phyloP scores from a whole-genome alignment of 1,284 basidiomycete species.

The Leucoagaricus sp. region DNA sequence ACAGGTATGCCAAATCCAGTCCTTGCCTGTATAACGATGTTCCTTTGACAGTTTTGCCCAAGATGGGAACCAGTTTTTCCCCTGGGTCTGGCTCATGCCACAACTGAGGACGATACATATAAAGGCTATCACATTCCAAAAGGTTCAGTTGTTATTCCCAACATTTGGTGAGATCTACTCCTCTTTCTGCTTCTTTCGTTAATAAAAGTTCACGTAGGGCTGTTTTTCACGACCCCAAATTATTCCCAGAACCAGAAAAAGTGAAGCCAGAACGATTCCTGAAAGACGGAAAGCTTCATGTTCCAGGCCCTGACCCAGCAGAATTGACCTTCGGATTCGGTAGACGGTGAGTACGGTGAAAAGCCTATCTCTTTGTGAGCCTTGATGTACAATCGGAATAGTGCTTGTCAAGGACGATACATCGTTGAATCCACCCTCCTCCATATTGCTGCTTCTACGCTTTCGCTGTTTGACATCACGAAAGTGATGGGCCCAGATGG shows the following conservation, averaged over 20 bases:
- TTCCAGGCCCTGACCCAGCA: background rate
- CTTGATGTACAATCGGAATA: background rate
- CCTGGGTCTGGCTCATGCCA: conserved; percentile 29
- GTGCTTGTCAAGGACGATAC: conserved; percentile 3
- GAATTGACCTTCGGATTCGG: conserved; percentile 12
- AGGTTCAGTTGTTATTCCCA: conserved; percentile 32
- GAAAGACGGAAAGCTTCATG: conserved; percentile 4
- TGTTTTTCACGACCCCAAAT: background rate
- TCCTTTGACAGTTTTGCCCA: no score
- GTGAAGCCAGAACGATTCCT: conserved; percentile 13
- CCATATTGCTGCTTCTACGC: background rate
- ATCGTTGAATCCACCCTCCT: background rate
- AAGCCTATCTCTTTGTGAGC: background rate
- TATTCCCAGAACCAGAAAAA: conserved; percentile 10
- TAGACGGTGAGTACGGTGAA: conserved; percentile 5
- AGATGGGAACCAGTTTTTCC: conserved; percentile 25
- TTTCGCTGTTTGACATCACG: conserved; percentile 1
- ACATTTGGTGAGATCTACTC: conserved; percentile 30
- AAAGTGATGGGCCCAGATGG: background rate
- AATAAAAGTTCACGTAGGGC: background rate
- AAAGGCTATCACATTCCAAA: conserved; percentile 34
- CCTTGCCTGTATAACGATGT: no score
- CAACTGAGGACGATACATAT: conserved; percentile 32
- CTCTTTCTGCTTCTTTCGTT: background rate
- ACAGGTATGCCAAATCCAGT: conserved; percentile 27